Percentiles rank a stretch among this genome's conserved stretches.
Evolutionary conservation across 495 filamentous ascomycete species (phyloP).

Genomic region (Aspergillus bertholletiae): DNA sequence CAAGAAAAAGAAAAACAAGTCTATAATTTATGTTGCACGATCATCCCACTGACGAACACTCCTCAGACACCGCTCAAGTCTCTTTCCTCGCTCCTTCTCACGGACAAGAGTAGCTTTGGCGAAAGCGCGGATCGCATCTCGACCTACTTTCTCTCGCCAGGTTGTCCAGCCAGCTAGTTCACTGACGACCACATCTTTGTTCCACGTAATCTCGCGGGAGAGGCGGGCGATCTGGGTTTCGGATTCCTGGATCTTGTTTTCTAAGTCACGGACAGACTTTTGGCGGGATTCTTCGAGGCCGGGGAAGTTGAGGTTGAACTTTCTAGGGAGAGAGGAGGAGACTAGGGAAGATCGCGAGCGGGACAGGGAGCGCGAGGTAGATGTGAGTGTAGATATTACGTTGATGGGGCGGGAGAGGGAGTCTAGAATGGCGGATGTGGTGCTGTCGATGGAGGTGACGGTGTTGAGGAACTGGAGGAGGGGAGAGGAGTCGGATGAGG

Average conservation of each 20-base stretch:
- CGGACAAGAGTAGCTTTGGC: conserved; percentile 72
- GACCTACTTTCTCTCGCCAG: conserved; percentile 72
- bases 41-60: conserved; percentile 32
- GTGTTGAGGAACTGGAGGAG: conserved; percentile 67
- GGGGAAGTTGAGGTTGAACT: conserved; percentile 49
- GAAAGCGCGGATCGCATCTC: conserved; percentile 68
- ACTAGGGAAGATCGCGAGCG: conserved; percentile 67
- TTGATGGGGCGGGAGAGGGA: conserved; percentile 78
- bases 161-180: conserved; percentile 95
- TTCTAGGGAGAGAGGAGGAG: conserved; percentile 45
- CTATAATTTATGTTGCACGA: conserved; percentile 14
- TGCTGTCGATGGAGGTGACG: conserved; percentile 71
- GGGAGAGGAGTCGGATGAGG: conserved; percentile 66
- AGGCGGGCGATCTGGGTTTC: conserved; percentile 63
- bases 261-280: conserved; percentile 73
- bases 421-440: conserved; percentile 72
- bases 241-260: conserved; percentile 64
- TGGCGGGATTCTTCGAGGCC: conserved; percentile 83
- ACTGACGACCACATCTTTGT: conserved; percentile 85
- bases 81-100: conserved; percentile 76
- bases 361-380: conserved; percentile 64
- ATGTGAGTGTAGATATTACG: conserved; percentile 67
- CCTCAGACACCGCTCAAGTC: conserved; percentile 62
- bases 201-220: conserved; percentile 79
- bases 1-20: no score